These are phyloP conservation scores for Lachnellula occidentalis DNA, from an alignment of 2,329 filamentous ascomycete genomes.

Conservation along the genomic window DNA sequence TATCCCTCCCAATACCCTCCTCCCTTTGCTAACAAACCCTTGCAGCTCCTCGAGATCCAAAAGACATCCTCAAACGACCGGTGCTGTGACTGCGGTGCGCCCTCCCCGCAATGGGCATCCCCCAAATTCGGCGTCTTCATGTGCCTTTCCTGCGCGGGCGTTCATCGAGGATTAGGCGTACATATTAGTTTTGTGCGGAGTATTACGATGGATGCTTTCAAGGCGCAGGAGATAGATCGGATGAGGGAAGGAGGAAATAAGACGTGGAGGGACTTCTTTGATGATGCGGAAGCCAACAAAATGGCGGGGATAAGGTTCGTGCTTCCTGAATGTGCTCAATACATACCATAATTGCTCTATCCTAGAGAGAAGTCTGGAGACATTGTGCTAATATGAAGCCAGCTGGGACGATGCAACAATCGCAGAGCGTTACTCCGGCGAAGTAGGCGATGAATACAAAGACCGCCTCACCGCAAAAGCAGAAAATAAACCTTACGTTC, in stretches of 20 bases:
- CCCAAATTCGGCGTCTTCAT: conserved; percentile 99
- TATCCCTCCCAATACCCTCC: neutral
- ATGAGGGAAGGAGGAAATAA: conserved; percentile 93
- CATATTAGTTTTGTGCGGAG: conserved; percentile 98
- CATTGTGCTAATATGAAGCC: conserved; percentile 6
- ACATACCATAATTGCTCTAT: too few species aligned
- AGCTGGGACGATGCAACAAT: conserved; percentile 78
- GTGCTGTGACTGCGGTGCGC: conserved; percentile 93
- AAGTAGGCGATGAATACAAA: conserved; percentile 93
- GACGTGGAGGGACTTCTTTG: conserved; percentile 82
- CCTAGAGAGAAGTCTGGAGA: neutral
- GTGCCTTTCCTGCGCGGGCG: conserved; percentile 91
- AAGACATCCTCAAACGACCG: conserved; percentile 82
- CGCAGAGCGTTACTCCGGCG: conserved; percentile 81
- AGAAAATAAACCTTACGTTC: conserved; percentile 81
- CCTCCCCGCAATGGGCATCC: conserved; percentile 95
- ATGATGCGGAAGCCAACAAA: conserved; percentile 61
- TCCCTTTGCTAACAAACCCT: conserved; percentile 4
- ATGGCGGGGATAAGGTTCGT: conserved; percentile 50
- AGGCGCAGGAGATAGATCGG: conserved; percentile 81
- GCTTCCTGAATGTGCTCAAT: too few species aligned
- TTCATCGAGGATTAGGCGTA: conserved; percentile 89
- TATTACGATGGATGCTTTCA: conserved; percentile 99
- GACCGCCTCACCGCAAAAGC: conserved; percentile 82
- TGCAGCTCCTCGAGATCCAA: conserved; percentile 81